These are phyloP conservation scores for Globisporangium radiosum DNA, from an alignment of 352 stramenopile species.

Conservation along the genomic window DNA sequence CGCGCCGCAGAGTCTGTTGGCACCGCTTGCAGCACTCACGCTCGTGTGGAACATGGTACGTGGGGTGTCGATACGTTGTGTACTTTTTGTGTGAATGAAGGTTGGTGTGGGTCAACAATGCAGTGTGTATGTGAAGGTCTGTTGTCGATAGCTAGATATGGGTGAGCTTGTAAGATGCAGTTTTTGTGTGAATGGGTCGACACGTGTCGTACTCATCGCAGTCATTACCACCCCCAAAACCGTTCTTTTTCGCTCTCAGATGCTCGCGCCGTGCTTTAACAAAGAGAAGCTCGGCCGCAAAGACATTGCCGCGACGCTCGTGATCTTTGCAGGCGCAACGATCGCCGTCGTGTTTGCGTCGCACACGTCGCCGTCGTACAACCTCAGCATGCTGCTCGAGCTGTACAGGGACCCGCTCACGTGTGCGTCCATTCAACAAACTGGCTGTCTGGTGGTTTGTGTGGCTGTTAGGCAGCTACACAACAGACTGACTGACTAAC, in stretches of 20 bases:
- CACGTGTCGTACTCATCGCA: too few relatives aligned
- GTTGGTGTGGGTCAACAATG: neutral
- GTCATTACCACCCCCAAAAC: too few relatives aligned
- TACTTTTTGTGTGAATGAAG: neutral
- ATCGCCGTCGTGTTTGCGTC: constrained; percentile 79
- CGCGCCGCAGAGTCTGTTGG: constrained; percentile 83
- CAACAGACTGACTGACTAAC: too few relatives aligned
- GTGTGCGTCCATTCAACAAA: constrained; percentile 14
- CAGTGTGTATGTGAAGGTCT: neutral
- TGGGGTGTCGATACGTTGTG: neutral
- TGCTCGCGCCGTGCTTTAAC: constrained; percentile 82
- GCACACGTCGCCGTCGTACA: constrained; percentile 81
- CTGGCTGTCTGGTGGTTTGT: neutral
- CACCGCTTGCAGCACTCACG: constrained; percentile 82
- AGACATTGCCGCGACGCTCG: constrained; percentile 70
- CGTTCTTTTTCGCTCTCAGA: constrained; percentile 16
- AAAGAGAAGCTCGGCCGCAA: constrained; percentile 81
- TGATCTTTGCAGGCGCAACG: constrained; percentile 81
- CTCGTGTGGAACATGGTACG: constrained; percentile 89
- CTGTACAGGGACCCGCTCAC: constrained; percentile 75
- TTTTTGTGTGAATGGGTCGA: too few relatives aligned
- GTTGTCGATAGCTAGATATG: neutral
- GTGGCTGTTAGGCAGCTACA: neutral
- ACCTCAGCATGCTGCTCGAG: constrained; percentile 65
- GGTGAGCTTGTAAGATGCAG: neutral